Conservation (phyloP, 2,329 filamentous ascomycete species). For the Colletotrichum sansevieriae region DNA sequence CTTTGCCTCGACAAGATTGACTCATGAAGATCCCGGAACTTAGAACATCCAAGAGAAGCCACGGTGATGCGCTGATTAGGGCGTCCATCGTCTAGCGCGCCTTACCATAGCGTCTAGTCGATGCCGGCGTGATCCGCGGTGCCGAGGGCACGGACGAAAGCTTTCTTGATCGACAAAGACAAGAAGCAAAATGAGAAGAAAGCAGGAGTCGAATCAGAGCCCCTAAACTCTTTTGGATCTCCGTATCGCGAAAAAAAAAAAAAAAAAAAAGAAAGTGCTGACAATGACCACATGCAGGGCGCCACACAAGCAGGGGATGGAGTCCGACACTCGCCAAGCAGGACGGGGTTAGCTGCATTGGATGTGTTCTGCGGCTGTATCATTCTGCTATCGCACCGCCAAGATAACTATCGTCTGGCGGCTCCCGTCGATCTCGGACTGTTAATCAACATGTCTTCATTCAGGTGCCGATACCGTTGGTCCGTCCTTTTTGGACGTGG, state of each 20-base stretch:
- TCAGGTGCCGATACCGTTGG: constrained; percentile 14
- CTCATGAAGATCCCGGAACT: constrained; percentile 17
- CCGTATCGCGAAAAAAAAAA: background rate
- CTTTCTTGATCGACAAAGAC: constrained; percentile 3
- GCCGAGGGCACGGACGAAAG: constrained; percentile 10
- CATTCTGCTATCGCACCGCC: constrained; percentile 4
- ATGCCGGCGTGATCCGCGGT: background rate
- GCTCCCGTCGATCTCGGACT: background rate
- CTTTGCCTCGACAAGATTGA: constrained; percentile 9
- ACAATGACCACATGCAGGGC: background rate
- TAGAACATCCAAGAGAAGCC: background rate
- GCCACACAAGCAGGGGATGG: background rate
- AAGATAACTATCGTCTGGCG: constrained; percentile 25
- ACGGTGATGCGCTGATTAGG: constrained; percentile 13
- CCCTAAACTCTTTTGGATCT: background rate
- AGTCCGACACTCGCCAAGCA: background rate
- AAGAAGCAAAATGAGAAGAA: background rate
- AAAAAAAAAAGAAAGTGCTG: background rate
- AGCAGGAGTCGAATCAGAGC: background rate
- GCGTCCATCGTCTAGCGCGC: constrained; percentile 4
- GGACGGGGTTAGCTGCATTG: constrained; percentile 7
- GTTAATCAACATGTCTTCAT: constrained; percentile 7
- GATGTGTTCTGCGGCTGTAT: constrained; percentile 3
- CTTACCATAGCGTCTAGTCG: constrained; percentile 13
- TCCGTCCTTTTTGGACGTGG: background rate